Percentiles rank a stretch among this genome's conserved stretches.
phyloP scores from a whole-genome alignment of 148 eudicot species.

The Silene conica region DNA sequence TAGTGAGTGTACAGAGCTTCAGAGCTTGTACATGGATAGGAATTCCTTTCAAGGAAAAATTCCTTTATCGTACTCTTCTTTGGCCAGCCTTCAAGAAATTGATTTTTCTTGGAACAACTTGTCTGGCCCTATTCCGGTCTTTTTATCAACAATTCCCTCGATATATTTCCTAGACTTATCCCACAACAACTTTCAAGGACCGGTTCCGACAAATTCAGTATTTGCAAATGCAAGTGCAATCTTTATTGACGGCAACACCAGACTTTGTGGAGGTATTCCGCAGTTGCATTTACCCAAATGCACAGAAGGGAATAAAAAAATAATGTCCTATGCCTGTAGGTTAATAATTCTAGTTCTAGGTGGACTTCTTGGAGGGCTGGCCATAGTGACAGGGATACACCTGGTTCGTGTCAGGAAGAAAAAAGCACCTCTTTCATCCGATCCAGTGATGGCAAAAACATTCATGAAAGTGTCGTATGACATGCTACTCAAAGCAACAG shows the following conservation, averaged over 20 bases:
- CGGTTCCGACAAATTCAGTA: slow-evolving; percentile 2
- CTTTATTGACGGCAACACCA: not conserved
- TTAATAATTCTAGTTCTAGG: slow-evolving; percentile 1
- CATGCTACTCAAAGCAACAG: slow-evolving; percentile 28
- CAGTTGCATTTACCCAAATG: slow-evolving; percentile 34
- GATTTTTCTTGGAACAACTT: slow-evolving; percentile 41
- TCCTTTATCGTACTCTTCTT: slow-evolving; percentile 21
- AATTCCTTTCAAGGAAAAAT: slow-evolving; percentile 31
- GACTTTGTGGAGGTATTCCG: slow-evolving; percentile 34
- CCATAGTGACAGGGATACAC: slow-evolving; percentile 2
- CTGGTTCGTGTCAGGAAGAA: slow-evolving; percentile 5
- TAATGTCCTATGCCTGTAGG: not conserved
- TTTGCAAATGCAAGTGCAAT: slow-evolving; percentile 13
- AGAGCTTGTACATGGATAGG: slow-evolving; percentile 14
- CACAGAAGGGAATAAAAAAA: not conserved
- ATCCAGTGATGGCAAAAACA: not conserved
- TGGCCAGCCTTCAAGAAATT: slow-evolving; percentile 24
- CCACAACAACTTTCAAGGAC: not conserved
- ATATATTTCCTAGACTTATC: slow-evolving; percentile 10
- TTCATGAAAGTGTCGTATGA: slow-evolving; percentile 26
- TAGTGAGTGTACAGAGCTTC: slow-evolving; percentile 19
- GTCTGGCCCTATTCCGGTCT: slow-evolving; percentile 34
- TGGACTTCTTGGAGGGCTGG: not conserved
- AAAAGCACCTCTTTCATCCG: not conserved
- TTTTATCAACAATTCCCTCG: slow-evolving; percentile 21